Evolutionary conservation across 108 stramenopile genomes (phyloP).

Genomic region (Skeletonema marinoi): DNA sequence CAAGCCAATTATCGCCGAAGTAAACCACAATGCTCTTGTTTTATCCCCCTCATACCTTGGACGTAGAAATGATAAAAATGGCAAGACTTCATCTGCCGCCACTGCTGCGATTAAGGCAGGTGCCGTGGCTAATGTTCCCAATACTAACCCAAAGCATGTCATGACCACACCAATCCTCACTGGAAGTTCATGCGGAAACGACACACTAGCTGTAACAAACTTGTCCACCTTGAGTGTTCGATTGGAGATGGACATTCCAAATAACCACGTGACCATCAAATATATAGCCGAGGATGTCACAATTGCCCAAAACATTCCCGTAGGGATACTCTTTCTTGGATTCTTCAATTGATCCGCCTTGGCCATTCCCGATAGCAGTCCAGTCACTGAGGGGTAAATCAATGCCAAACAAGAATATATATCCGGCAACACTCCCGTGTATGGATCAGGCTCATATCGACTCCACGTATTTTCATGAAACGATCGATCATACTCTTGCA

Average conservation of each 20-base stretch:
- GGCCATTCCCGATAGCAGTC: conserved; percentile 79
- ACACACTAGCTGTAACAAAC: conserved; percentile 56
- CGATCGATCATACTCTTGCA: conserved; percentile 40
- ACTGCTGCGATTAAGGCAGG: conserved; percentile 72
- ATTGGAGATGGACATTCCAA: conserved; percentile 56
- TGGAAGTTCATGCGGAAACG: conserved; percentile 64
- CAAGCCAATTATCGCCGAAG: conserved; percentile 45
- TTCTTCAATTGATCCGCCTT: conserved; percentile 60
- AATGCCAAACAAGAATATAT: conserved; percentile 73
- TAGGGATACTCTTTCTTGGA: conserved; percentile 68
- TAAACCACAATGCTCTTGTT: conserved; percentile 50
- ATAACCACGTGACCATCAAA: conserved; percentile 57
- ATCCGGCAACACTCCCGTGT: conserved; percentile 64
- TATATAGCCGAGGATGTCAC: conserved; percentile 51
- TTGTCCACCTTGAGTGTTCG: conserved; percentile 66
- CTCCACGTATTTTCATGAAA: conserved; percentile 53
- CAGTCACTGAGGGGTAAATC: conserved; percentile 85
- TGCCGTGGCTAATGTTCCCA: conserved; percentile 70
- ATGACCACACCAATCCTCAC: conserved; percentile 77
- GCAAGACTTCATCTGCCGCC: conserved; percentile 62
- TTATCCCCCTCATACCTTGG: conserved; percentile 8
- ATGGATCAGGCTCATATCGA: conserved; percentile 57
- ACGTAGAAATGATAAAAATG: conserved; percentile 52
- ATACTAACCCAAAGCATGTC: conserved; percentile 62
- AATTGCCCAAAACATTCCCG: conserved; percentile 71